Evolutionary conservation across 345 rosid species (phyloP).

Genomic region (Melastoma malabathricum): DNA sequence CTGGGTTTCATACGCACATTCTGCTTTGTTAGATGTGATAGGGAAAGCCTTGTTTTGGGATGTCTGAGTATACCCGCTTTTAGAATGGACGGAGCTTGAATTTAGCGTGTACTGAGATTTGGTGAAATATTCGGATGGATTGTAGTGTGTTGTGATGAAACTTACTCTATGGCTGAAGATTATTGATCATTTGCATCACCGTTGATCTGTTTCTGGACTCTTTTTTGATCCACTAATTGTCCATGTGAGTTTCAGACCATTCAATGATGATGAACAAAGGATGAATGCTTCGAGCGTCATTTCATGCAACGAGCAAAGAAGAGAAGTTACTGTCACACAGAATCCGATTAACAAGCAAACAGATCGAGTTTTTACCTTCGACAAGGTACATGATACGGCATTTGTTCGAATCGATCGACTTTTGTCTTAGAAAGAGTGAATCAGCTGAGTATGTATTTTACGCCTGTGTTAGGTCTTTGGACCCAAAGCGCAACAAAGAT

Average conservation of each 20-base stretch:
- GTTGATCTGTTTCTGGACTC: too few species aligned
- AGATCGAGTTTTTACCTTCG: conserved; percentile 68
- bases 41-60: too few species aligned
- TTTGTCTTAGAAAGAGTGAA: neutral
- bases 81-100: too few species aligned
- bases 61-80: too few species aligned
- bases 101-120: too few species aligned
- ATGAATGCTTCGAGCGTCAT: conserved; percentile 43
- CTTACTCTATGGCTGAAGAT: too few species aligned
- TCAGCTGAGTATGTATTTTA: neutral
- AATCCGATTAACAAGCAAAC: conserved; percentile 69
- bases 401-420: neutral
- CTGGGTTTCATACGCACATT: neutral
- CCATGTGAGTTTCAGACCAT: conserved; percentile 32
- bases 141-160: too few species aligned
- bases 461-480: conserved; percentile 60
- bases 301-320: conserved; percentile 57
- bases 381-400: conserved; percentile 35
- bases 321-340: conserved; percentile 70
- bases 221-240: neutral
- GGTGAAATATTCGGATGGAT: too few species aligned
- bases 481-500: conserved; percentile 80
- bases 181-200: too few species aligned
- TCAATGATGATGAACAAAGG: conserved; percentile 71
- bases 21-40: neutral